Conservation (phyloP, 345 rosid species). For the Lumnitzera littorea region DNA sequence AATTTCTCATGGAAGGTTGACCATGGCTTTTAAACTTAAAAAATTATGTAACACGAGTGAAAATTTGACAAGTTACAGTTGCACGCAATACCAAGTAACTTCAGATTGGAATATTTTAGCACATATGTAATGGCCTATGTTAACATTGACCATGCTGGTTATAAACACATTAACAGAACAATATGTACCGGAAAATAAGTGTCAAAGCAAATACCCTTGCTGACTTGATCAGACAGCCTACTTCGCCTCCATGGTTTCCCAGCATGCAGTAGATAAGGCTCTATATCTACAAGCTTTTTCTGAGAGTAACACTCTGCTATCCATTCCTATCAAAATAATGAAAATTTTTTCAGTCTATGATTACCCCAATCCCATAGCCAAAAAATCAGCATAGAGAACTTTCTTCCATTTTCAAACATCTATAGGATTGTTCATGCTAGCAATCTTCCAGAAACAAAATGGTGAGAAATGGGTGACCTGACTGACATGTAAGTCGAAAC, state of each 20-base stretch:
- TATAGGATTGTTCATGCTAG: too few relatives aligned
- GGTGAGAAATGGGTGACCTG: too few relatives aligned
- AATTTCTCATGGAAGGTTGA: too few relatives aligned
- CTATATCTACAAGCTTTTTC: conserved; percentile 74
- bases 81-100: too few relatives aligned
- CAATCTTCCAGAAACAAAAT: too few relatives aligned
- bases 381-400: neutral
- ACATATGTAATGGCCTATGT: neutral
- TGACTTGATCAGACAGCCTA: conserved; percentile 17
- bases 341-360: conserved; percentile 1
- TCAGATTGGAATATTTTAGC: too few relatives aligned
- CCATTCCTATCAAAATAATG: conserved; percentile 54
- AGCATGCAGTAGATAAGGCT: conserved; percentile 68
- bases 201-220: conserved; percentile 27
- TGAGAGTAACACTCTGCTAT: conserved; percentile 57
- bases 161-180: neutral
- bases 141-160: neutral
- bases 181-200: too few relatives aligned
- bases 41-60: too few relatives aligned
- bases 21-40: too few relatives aligned
- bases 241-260: conserved; percentile 85
- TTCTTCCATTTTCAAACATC: too few relatives aligned
- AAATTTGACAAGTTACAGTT: too few relatives aligned
- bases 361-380: neutral
- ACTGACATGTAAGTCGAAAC: too few relatives aligned